These are phyloP conservation scores for Sisymbrium irio DNA, from an alignment of 345 rosid species.

Conservation along the genomic window DNA sequence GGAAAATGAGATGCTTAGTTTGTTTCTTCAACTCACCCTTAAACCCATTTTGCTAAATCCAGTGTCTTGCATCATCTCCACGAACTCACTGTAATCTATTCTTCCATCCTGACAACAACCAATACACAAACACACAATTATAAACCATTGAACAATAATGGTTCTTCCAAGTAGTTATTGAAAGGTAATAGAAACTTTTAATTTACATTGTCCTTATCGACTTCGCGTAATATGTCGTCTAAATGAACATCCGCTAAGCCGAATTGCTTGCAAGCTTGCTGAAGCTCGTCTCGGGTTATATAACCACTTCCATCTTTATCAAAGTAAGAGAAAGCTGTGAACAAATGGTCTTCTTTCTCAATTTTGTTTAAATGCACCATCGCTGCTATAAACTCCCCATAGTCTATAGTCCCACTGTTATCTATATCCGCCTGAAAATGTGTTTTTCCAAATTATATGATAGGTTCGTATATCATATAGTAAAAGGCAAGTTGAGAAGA, in stretches of 20 bases:
- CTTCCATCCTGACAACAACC: slow-evolving; percentile 63
- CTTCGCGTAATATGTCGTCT: slow-evolving; percentile 72
- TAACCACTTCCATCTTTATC: slow-evolving; percentile 94
- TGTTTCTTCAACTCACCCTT: slow-evolving; percentile 24
- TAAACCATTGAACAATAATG: background rate
- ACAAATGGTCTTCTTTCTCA: slow-evolving; percentile 79
- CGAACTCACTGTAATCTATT: slow-evolving; percentile 83
- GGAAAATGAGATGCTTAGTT: background rate
- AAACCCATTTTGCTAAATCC: slow-evolving; percentile 41
- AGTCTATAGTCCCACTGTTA: slow-evolving; percentile 91
- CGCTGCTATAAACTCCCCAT: slow-evolving; percentile 87
- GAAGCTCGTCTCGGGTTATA: slow-evolving; percentile 86
- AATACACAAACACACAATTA: background rate
- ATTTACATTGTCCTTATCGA: slow-evolving; percentile 78
- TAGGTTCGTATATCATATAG: background rate
- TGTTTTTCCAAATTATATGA: background rate
- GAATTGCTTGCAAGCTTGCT: slow-evolving; percentile 72
- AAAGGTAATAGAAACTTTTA: background rate
- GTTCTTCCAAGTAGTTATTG: background rate
- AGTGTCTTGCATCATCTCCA: slow-evolving; percentile 83
- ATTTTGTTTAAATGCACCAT: slow-evolving; percentile 91
- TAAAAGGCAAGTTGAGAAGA: background rate
- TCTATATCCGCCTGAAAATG: slow-evolving; percentile 77
- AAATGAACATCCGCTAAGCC: slow-evolving; percentile 62
- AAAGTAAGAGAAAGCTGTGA: slow-evolving; percentile 79